These are phyloP conservation scores for Bryoglossum gracile DNA, from an alignment of 495 filamentous ascomycete genomes.

Conservation along the genomic window DNA sequence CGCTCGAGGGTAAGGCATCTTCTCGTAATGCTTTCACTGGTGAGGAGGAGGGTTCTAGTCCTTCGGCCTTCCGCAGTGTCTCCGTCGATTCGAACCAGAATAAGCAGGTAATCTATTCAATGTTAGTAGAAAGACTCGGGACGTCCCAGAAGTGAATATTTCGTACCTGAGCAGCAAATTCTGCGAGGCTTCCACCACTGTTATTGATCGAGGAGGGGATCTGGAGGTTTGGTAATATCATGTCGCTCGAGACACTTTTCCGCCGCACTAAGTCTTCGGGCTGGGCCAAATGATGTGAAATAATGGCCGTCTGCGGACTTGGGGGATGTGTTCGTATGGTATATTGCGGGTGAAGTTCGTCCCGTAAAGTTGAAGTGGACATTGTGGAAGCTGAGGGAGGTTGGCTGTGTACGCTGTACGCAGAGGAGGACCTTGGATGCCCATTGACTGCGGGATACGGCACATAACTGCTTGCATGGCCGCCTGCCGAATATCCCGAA, in stretches of 20 bases:
- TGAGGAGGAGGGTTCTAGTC: constrained; percentile 41
- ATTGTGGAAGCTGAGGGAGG: too few species aligned
- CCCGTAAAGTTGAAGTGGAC: constrained; percentile 12
- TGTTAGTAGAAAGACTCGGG: background rate
- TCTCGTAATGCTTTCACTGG: constrained; percentile 49
- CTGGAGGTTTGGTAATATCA: constrained; percentile 55
- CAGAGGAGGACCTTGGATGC: too few species aligned
- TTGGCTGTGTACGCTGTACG: constrained; percentile 18
- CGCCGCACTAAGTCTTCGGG: constrained; percentile 22
- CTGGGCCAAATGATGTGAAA: constrained; percentile 16
- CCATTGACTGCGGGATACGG: constrained; percentile 7
- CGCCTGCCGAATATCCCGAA: constrained; percentile 20
- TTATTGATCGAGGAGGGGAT: constrained; percentile 69
- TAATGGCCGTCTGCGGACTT: constrained; percentile 12
- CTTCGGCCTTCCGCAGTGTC: constrained; percentile 65
- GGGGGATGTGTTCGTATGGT: constrained; percentile 25
- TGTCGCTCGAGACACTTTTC: constrained; percentile 32
- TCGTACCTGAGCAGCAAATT: constrained; percentile 73
- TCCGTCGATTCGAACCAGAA: constrained; percentile 97
- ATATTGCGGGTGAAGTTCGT: constrained; percentile 27
- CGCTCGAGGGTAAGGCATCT: constrained; percentile 67
- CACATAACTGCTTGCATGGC: constrained; percentile 4
- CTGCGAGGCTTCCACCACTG: constrained; percentile 63
- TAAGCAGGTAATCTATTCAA: constrained; percentile 74
- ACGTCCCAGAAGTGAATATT: constrained; percentile 24